Base-by-base conservation (phyloP, 2,329 filamentous ascomycete genomes). In the Emmonsiellopsis sp. region DNA sequence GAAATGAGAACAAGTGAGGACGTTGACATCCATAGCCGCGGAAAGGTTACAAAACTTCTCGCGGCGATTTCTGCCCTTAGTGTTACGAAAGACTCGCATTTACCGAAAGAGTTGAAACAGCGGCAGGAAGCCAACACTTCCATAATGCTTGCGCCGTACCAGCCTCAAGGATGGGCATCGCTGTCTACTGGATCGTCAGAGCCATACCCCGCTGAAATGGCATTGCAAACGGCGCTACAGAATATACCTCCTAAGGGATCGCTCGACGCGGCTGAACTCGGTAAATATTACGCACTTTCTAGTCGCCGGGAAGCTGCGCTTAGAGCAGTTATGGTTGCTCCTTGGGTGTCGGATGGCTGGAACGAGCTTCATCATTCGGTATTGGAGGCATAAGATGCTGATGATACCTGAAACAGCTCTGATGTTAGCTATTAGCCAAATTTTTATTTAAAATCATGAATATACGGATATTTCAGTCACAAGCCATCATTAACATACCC, bases 131-230 rank as follows among this genome's bases (percentile, higher is more conserved):
- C 87, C 0, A 84, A 89, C 63, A 81, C 78, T 13, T 85, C 89
- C 52, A 81, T 95, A 15, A 86, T 96, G 80, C 78, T 96, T 20
- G 80, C 87, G 48, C 93, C 93, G 0, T 78, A 85, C 54, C 79
- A 90, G 54, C 83, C 90, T 0, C 81, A 87, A 51, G 88, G 89
- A 0, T 98, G 93, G 93, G 79, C 82, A 42, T 78, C 86, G 50
- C 75, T 97, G 26, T 83, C 87, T 0, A 77, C 82, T 38, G 68
- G 80, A 0, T 79, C 78, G 0, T 80, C 78, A 2, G 71, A 76
- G 42, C 62, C 67, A 5, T 78, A 78, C 59, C 74, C 79, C 7
- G 85, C 87, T 2, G 82, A 87, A 59, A 90, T 95, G 83, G 88
- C 90, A 1, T 75, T 95, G 56, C 79, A 84, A 63, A 88, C 90